phyloP scores from a whole-genome alignment of 1,139 yeast species.

The Suhomyces terraborum region DNA sequence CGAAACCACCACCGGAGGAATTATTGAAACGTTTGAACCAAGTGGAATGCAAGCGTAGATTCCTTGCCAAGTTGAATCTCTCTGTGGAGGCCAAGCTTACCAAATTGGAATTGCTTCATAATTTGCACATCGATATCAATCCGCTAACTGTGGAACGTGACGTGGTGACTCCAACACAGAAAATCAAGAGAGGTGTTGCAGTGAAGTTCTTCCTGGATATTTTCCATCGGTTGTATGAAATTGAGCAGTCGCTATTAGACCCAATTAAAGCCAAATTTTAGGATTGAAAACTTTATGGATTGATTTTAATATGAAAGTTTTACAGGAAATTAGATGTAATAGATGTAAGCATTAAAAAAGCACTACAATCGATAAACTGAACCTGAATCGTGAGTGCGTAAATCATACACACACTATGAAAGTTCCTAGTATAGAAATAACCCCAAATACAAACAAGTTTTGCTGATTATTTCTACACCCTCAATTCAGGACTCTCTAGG shows the following conservation, averaged over 20 bases:
- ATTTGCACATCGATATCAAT: slow-evolving; percentile 36
- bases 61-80: slow-evolving; percentile 33
- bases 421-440: too few relatives aligned
- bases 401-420: too few relatives aligned
- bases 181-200: slow-evolving; percentile 43
- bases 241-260: slow-evolving; percentile 17
- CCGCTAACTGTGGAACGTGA: slow-evolving; percentile 43
- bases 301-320: too few relatives aligned
- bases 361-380: too few relatives aligned
- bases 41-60: slow-evolving; percentile 25
- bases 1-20: slow-evolving; percentile 21
- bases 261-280: slow-evolving; percentile 4
- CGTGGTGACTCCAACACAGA: slow-evolving; percentile 46
- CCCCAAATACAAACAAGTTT: too few relatives aligned
- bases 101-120: slow-evolving; percentile 43
- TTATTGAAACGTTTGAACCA: slow-evolving; percentile 30
- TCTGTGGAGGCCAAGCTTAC: slow-evolving; percentile 28
- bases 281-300: too few relatives aligned
- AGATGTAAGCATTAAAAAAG: too few relatives aligned
- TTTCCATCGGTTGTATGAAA: slow-evolving; percentile 19
- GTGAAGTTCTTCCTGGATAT: slow-evolving; percentile 30
- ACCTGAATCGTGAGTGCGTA: too few relatives aligned
- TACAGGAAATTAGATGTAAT: too few relatives aligned
- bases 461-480: too few relatives aligned
- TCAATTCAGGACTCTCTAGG: too few relatives aligned